These are phyloP conservation scores for Calcarisporium arbuscula DNA, from an alignment of 2,329 filamentous ascomycete genomes.

Conservation along the genomic window DNA sequence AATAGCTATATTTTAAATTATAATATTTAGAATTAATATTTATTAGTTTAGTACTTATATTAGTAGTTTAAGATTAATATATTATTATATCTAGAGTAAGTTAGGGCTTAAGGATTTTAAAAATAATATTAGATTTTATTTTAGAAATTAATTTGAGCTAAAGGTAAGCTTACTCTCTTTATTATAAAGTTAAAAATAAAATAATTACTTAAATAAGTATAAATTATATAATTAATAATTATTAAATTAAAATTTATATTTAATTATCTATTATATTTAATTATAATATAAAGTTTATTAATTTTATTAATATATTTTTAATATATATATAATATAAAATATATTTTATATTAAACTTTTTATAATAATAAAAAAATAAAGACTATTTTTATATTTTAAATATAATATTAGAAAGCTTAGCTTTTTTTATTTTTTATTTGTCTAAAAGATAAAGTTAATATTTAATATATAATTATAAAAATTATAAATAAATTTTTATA, in stretches of 20 bases:
- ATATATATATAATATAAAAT: neutral
- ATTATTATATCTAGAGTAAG: neutral
- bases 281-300: neutral
- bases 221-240: neutral
- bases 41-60: neutral
- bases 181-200: neutral
- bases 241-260: neutral
- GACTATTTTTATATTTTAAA: neutral
- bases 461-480: neutral
- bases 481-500: neutral
- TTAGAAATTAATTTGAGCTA: neutral
- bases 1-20: neutral
- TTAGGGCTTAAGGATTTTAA: neutral
- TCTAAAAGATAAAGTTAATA: neutral
- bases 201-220: neutral
- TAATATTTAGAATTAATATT: neutral
- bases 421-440: neutral
- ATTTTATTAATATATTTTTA: neutral
- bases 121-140: neutral
- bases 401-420: neutral
- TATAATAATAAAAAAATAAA: neutral
- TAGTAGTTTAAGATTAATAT: neutral
- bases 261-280: neutral
- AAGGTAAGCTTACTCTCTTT: neutral
- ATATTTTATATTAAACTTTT: neutral